Evolutionary conservation across 345 rosid genomes (phyloP).

Genomic region (Citrus cavaleriei): DNA sequence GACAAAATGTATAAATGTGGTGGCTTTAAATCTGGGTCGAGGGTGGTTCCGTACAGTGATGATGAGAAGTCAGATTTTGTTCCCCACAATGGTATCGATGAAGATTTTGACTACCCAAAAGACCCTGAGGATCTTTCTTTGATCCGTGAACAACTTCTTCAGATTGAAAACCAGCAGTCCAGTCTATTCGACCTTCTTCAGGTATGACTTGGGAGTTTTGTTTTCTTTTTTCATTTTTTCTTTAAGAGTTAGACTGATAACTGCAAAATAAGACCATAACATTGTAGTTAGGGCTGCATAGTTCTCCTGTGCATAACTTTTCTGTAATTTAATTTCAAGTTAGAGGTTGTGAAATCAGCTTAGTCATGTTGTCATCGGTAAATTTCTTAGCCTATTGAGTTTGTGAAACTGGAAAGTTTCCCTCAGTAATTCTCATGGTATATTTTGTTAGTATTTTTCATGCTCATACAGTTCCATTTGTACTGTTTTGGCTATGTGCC

Average conservation of each 20-base stretch:
- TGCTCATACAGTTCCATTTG: background rate
- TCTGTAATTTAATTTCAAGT: background rate
- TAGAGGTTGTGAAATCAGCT: background rate
- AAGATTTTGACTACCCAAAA: slow-evolving; percentile 39
- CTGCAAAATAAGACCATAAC: background rate
- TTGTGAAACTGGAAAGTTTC: background rate
- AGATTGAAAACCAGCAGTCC: slow-evolving; percentile 86
- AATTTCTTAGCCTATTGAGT: background rate
- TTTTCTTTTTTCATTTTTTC: background rate
- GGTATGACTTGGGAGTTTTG: slow-evolving; percentile 37
- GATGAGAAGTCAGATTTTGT: slow-evolving; percentile 35
- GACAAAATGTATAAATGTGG: slow-evolving; percentile 38
- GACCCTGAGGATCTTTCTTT: slow-evolving; percentile 59
- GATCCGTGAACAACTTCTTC: slow-evolving; percentile 71
- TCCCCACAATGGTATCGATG: slow-evolving; percentile 23
- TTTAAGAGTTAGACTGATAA: background rate
- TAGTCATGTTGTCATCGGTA: background rate
- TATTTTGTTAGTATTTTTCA: background rate
- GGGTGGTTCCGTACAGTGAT: slow-evolving; percentile 55
- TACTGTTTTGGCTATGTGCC: background rate
- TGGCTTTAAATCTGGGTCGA: slow-evolving; percentile 51
- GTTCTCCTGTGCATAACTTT: background rate
- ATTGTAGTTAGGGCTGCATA: background rate
- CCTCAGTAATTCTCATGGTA: background rate
- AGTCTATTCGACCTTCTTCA: slow-evolving; percentile 73